Base-by-base conservation (phyloP, 169 alveolate species). In the Fabrea salina region DNA sequence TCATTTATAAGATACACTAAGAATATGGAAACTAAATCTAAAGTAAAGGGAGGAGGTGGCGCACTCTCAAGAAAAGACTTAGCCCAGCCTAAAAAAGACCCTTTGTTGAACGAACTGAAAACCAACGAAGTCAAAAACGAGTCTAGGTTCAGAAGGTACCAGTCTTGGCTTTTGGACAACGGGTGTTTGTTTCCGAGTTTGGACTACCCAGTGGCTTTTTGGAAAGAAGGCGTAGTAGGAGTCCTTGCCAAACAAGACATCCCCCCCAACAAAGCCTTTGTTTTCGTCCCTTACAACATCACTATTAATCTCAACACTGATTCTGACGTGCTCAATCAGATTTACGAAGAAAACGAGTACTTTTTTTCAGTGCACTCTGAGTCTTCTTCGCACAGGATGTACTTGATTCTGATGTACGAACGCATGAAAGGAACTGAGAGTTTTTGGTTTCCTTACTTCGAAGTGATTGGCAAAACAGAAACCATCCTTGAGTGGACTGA, bases 1-100 rank as follows among this genome's bases (percentile, higher is more conserved):
- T n/a, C n/a, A n/a, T n/a, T n/a, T n/a, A n/a, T n/a, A n/a, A n/a
- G n/a, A n/a, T n/a, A n/a, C n/a, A n/a, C n/a, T n/a, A n/a, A n/a
- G n/a, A 44, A 44, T 11, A 56, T 56, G 30, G 66, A 68, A 68
- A 68, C 41, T 19, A 32, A 47, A 44, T 4, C 74, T n/a, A 61
- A 61, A 61, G 44, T 68, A 0, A 68, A 68, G 44, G 78, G 78
- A 13, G 78, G 78, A 1, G 78, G 78, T 0, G 78, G 78, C 1
- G 78, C 78, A 8, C 35, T 68, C n/a, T 11, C 67, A 13, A 37
- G 78, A 39, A 68, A 68, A 37, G 61, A 40, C 78, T 32, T 68
- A 68, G 13, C 78, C 0, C 30, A 25, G 66, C 22, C 53, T 44
- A 37, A 37, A 30, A 33, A 16, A 6, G 78, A 68, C 35, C 37